Evolutionary conservation across 164 flowering plant species (phyloP).

Genomic region (Umbilicus rupestris): DNA sequence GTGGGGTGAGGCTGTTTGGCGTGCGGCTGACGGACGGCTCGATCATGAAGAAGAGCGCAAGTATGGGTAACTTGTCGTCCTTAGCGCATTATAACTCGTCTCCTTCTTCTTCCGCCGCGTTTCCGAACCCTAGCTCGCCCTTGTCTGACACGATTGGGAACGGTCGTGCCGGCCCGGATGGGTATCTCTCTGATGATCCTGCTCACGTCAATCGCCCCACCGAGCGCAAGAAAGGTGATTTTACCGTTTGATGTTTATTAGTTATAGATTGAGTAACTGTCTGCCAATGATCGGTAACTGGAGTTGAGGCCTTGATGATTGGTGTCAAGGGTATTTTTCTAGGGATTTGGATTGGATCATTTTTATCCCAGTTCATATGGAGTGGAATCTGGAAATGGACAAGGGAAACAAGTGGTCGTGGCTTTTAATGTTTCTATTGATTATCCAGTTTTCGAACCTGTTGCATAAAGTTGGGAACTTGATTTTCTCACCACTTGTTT

Average conservation of each 20-base stretch:
- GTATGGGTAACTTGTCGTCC: conserved; percentile 70
- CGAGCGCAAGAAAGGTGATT: conserved; percentile 78
- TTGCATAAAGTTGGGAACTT: no score
- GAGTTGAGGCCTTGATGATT: no score
- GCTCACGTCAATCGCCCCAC: conserved; percentile 44
- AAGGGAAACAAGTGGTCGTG: no score
- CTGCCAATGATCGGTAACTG: background rate
- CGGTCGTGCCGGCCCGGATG: conserved; percentile 26
- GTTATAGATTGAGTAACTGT: no score
- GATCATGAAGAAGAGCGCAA: conserved; percentile 81
- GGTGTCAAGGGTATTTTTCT: no score
- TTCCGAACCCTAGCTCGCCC: conserved; percentile 46
- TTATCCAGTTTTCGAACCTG: no score
- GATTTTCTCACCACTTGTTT: no score
- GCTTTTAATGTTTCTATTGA: no score
- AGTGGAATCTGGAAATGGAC: no score
- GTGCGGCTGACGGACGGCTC: conserved; percentile 77
- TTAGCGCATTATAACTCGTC: conserved; percentile 41
- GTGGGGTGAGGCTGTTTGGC: conserved; percentile 65
- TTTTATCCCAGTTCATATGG: no score
- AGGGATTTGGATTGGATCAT: no score
- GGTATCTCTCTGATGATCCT: conserved; percentile 76
- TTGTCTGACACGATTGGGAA: conserved; percentile 31
- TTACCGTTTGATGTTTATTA: background rate
- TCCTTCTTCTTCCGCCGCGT: conserved; percentile 28